Percentiles rank a stretch among this genome's conserved stretches.
Evolutionary conservation across 108 stramenopile genomes (phyloP).

Genomic region (Fragilaria radians): DNA sequence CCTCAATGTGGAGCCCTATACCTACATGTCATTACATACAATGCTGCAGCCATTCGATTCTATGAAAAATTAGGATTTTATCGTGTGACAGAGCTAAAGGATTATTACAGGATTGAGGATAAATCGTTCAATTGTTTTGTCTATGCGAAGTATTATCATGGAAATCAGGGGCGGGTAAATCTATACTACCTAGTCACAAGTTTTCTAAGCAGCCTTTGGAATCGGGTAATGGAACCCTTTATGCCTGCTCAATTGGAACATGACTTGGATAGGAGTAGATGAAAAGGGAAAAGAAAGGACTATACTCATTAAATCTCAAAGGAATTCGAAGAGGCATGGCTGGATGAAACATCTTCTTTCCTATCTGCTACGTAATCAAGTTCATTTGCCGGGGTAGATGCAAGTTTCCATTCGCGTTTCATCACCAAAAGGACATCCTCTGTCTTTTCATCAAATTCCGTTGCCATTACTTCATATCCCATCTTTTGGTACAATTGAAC

Average conservation of each 20-base stretch:
- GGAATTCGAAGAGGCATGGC: too few relatives aligned
- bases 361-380: too few relatives aligned
- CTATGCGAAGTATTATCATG: slow-evolving; percentile 77
- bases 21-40: slow-evolving; percentile 74
- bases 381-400: too few relatives aligned
- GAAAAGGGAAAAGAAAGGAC: too few relatives aligned
- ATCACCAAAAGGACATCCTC: slow-evolving; percentile 19
- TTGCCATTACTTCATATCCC: slow-evolving; percentile 27
- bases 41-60: slow-evolving; percentile 66
- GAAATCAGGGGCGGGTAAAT: slow-evolving; percentile 15
- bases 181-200: background rate
- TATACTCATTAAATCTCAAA: too few relatives aligned
- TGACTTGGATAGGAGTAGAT: too few relatives aligned
- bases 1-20: slow-evolving; percentile 58
- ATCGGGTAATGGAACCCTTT: background rate
- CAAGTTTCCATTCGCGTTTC: too few relatives aligned
- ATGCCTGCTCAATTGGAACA: background rate
- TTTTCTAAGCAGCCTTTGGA: background rate
- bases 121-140: slow-evolving; percentile 62
- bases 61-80: slow-evolving; percentile 75
- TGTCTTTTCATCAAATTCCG: slow-evolving; percentile 14
- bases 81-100: slow-evolving; percentile 58
- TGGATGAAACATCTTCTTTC: too few relatives aligned
- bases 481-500: slow-evolving; percentile 40
- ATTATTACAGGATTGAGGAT: slow-evolving; percentile 72